Evolutionary conservation across 805 yeast species (phyloP).

Genomic region (Cyberlindnera lachancei): DNA sequence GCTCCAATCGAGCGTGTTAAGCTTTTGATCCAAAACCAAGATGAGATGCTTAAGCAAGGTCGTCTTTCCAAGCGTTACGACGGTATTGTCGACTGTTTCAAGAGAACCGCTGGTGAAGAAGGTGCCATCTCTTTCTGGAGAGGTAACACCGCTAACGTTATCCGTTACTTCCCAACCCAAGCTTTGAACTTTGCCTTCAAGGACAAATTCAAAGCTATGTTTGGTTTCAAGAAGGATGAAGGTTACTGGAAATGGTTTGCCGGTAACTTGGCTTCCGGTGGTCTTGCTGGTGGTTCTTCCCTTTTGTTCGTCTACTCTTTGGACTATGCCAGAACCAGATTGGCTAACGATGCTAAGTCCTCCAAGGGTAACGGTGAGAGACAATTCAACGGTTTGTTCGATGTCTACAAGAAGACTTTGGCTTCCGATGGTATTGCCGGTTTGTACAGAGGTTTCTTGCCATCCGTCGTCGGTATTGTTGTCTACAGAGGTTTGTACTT

Average conservation of each 20-base stretch:
- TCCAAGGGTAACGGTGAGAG: conserved; percentile 75
- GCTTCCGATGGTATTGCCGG: conserved; percentile 97
- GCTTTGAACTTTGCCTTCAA: conserved; percentile 98
- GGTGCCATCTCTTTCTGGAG: conserved; percentile 95
- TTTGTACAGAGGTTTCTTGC: conserved; percentile 98
- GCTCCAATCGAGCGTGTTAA: conserved; percentile 97
- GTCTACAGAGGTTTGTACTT: conserved; percentile 99
- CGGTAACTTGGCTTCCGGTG: conserved; percentile 99
- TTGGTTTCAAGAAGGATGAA: conserved; percentile 95
- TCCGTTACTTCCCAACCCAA: conserved; percentile 99
- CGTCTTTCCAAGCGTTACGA: conserved; percentile 79
- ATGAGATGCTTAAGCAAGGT: conserved; percentile 97
- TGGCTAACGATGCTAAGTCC: conserved; percentile 96
- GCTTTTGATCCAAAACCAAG: conserved; percentile 94
- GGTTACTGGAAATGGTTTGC: conserved; percentile 91
- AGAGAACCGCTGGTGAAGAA: conserved; percentile 88
- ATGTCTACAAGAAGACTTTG: conserved; percentile 93
- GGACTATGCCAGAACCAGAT: conserved; percentile 98
- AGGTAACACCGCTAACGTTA: conserved; percentile 98
- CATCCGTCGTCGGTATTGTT: conserved; percentile 94
- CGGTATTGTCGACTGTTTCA: conserved; percentile 93
- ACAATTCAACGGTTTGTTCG: conserved; percentile 95
- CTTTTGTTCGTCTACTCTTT: conserved; percentile 90
- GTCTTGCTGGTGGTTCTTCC: conserved; percentile 96
- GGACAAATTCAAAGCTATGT: conserved; percentile 92